Base-by-base conservation (phyloP, 1,284 basidiomycete genomes). In the Peniophora sp. region DNA sequence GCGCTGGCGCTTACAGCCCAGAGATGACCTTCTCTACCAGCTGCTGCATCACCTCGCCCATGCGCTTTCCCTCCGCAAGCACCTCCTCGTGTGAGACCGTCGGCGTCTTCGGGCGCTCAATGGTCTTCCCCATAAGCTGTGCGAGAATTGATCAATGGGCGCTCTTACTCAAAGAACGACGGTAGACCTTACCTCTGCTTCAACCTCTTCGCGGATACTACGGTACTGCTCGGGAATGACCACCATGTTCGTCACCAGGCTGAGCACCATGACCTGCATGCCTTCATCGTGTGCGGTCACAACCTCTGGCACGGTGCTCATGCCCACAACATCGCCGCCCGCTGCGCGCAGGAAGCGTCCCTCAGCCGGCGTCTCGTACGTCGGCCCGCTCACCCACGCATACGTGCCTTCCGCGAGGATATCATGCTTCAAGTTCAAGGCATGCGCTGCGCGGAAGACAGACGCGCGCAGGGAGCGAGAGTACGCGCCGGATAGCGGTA, bases 281-380 rank as follows among this genome's bases (percentile, higher is more conserved):
- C 83, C 83, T 57, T 84, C 84, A 60, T 92, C 84, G 47, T 80
- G 71, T 18, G 87, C 91, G 0, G 81, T 86, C 17, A 92, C 69
- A n/a, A 92, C 88, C 68, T 93, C 90, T 0, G 90, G 90, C n/a
- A 92, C 78, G 0, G 91, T 93, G 57, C 85, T 89, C 90, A 93
- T 92, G 2, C 90, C 90, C 1, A 92, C 89, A 8, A 91, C 85
- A 59, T 91, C 88, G 3, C 81, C 88, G 3, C 88, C 89, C 0
- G 77, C 78, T n/a, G 66, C 66, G 20, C 86, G 71, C 47, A 92
- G 66, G 62, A 89, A 79, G 42, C 80, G 70, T n/a, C 88, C 88
- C 58, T 92, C 88, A 0, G 86, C 87, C 1, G 86, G 80, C 0
- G 86, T 87, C 67, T 93, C 91, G 64, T 92, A 93, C 3, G 87